A percentile compares a stretch with the other conserved stretches of the same genome.
Evolutionary conservation across 75 land plant genomes (phyloP).

Genomic region (Sequoia sempervirens): DNA sequence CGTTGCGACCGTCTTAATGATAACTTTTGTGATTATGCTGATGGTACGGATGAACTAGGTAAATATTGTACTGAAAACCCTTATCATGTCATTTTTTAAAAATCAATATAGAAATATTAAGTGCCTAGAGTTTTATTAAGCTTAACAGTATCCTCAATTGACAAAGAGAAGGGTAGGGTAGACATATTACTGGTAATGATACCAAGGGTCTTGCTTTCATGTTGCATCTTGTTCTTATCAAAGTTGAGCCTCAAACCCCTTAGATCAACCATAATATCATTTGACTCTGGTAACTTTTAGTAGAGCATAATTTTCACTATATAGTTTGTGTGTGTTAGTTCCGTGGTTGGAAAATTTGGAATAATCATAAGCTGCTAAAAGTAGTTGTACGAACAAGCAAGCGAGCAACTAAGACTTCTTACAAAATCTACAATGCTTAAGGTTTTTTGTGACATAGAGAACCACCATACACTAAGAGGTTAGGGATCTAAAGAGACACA

Average conservation of each 20-base stretch:
- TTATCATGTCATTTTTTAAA: too few species aligned
- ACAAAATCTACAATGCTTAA: too few species aligned
- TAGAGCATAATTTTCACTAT: background rate
- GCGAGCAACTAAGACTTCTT: too few species aligned
- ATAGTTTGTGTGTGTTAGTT: background rate
- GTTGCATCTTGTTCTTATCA: background rate
- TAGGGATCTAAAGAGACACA: too few species aligned
- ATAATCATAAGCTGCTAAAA: too few species aligned
- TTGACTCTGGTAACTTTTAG: background rate
- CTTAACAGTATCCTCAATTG: too few species aligned
- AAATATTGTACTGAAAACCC: too few species aligned
- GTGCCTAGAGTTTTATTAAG: too few species aligned
- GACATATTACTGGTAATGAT: background rate
- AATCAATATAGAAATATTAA: too few species aligned
- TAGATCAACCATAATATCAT: background rate
- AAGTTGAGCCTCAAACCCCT: background rate
- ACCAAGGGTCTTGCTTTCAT: background rate
- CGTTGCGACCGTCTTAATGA: conserved; percentile 68
- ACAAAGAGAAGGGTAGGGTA: background rate
- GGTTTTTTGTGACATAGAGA: too few species aligned
- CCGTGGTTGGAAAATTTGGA: background rate
- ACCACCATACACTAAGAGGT: too few species aligned
- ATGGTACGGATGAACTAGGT: conserved; percentile 31
- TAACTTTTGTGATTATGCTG: conserved; percentile 81
- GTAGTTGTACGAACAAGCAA: too few species aligned